Conservation (phyloP, 345 rosid genomes). For the Moricandia moricandioides region DNA sequence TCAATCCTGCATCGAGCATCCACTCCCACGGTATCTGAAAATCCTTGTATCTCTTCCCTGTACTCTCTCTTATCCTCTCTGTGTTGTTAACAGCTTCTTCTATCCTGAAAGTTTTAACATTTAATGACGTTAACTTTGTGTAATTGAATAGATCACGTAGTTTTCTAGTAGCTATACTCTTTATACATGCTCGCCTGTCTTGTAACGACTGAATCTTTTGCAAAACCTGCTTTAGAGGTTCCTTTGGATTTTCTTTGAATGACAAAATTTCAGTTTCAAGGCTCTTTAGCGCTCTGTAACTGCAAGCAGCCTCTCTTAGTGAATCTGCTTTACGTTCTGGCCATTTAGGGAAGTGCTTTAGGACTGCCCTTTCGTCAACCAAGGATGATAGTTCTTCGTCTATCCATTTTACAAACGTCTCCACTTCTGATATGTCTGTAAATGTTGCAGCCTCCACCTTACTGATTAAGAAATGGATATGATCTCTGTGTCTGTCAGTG, state of each 20-base stretch:
- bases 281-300: conserved; percentile 56
- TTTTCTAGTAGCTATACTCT: conserved; percentile 26
- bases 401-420: conserved; percentile 75
- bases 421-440: conserved; percentile 66
- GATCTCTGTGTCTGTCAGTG: conserved; percentile 67
- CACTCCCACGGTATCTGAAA: conserved; percentile 93
- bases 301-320: conserved; percentile 83
- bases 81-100: conserved; percentile 59
- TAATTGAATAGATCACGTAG: conserved; percentile 1
- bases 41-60: conserved; percentile 69
- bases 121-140: conserved; percentile 30
- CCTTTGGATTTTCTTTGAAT: conserved; percentile 59
- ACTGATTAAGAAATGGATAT: conserved; percentile 57
- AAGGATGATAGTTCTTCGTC: conserved; percentile 73
- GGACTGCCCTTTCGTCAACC: conserved; percentile 93
- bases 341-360: conserved; percentile 92
- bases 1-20: conserved; percentile 74
- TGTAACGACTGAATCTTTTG: conserved; percentile 70
- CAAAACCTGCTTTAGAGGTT: conserved; percentile 44
- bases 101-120: conserved; percentile 52
- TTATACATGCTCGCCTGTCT: conserved; percentile 95
- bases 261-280: conserved; percentile 63
- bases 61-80: conserved; percentile 64
- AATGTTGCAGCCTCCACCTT: conserved; percentile 71
- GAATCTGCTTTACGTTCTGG: conserved; percentile 89